These are phyloP conservation scores for Fusarium pseudonygamai DNA, from an alignment of 2,329 filamentous ascomycete species.

Conservation along the genomic window DNA sequence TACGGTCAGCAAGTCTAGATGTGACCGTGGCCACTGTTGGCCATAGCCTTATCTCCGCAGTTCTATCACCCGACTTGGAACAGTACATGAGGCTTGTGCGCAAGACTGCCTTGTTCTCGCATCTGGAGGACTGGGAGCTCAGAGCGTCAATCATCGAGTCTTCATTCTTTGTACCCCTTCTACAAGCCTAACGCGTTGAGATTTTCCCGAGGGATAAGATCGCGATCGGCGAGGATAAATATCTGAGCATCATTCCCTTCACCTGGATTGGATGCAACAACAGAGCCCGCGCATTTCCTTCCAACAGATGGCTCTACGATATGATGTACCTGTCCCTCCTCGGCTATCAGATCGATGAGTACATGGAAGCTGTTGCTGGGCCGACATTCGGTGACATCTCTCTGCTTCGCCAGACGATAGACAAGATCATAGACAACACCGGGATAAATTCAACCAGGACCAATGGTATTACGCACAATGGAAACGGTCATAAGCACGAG, in stretches of 20 bases:
- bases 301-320: not conserved
- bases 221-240: not conserved
- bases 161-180: not conserved
- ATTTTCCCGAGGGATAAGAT: not conserved
- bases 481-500: not conserved
- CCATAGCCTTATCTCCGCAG: not conserved
- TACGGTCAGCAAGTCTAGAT: not conserved
- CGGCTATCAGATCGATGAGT: conserved; percentile 1
- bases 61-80: not conserved
- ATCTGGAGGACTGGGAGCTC: not conserved
- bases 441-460: fast-evolving
- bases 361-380: not conserved
- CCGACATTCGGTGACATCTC: not conserved
- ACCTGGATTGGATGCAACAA: conserved; percentile 2
- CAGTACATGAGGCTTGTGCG: not conserved
- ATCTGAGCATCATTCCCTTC: not conserved
- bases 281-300: not conserved
- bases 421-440: not conserved
- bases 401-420: not conserved
- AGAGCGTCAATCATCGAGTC: not conserved
- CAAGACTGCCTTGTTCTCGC: not conserved
- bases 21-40: not conserved
- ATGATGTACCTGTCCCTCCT: not conserved
- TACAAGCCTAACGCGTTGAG: not conserved
- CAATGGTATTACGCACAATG: fast-evolving